Conservation (phyloP, 2,329 filamentous ascomycete genomes). For the Penicillium corylophilum region DNA sequence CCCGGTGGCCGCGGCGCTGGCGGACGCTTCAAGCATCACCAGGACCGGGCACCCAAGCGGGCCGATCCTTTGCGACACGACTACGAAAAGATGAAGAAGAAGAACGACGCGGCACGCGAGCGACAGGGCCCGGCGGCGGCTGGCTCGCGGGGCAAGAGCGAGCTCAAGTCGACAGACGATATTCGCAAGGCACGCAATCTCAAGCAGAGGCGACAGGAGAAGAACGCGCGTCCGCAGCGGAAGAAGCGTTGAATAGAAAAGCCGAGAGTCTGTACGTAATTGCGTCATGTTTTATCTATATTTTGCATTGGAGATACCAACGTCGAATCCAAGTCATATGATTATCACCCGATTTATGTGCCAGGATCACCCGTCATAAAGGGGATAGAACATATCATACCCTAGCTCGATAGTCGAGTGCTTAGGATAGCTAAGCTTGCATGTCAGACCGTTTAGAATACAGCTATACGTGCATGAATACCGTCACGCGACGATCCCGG, state of each 20-base stretch:
- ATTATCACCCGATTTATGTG: not conserved
- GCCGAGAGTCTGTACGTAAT: not conserved
- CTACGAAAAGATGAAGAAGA: conserved; percentile 86
- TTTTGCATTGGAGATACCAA: conserved; percentile 21
- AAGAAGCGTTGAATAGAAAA: conserved; percentile 48
- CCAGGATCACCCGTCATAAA: not conserved
- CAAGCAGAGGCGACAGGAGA: conserved; percentile 73
- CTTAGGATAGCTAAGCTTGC: not conserved
- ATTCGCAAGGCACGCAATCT: conserved; percentile 78
- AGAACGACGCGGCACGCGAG: conserved; percentile 81
- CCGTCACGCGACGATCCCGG: not conserved
- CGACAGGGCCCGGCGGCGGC: conserved; percentile 42
- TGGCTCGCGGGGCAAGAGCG: conserved; percentile 64
- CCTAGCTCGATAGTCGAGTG: not conserved
- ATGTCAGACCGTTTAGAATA: not conserved
- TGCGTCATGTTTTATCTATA: conserved; percentile 3
- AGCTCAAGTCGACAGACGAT: conserved; percentile 79
- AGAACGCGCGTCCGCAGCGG: conserved; percentile 80
- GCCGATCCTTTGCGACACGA: conserved; percentile 92
- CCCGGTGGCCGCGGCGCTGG: conserved; percentile 35
- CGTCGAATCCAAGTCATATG: not conserved
- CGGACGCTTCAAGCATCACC: conserved; percentile 77
- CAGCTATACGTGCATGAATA: not conserved
- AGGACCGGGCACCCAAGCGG: conserved; percentile 84
- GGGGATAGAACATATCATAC: too few relatives aligned